These are phyloP conservation scores for Plantago ovata DNA, from an alignment of 257 asterid genomes.

Conservation along the genomic window DNA sequence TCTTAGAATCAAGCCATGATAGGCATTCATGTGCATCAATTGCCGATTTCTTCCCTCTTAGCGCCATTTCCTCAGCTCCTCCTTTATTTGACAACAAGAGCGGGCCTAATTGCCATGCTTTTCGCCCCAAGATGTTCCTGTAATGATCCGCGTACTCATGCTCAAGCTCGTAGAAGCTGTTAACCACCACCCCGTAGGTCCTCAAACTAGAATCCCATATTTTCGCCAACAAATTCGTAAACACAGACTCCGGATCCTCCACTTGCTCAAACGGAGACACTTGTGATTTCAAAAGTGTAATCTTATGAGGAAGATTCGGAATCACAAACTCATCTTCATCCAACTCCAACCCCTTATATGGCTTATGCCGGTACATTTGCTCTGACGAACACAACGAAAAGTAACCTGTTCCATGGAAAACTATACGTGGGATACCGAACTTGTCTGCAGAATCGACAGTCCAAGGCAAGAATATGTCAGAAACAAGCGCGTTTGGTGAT, in stretches of 20 bases:
- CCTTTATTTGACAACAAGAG: constrained; percentile 26
- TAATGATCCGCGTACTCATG: constrained; percentile 34
- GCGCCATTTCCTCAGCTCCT: constrained; percentile 14
- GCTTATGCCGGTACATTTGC: constrained; percentile 29
- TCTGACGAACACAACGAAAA: constrained; percentile 26
- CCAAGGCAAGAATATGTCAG: constrained; percentile 54
- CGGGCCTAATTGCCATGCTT: constrained; percentile 53
- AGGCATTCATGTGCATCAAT: constrained; percentile 48
- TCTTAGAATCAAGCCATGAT: constrained; percentile 53
- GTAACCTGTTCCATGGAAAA: constrained; percentile 37
- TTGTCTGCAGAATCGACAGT: constrained; percentile 34
- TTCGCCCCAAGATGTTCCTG: constrained; percentile 25
- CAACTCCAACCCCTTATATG: constrained; percentile 29
- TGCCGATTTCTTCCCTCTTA: constrained; percentile 38
- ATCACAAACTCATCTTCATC: constrained; percentile 42
- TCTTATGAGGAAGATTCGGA: constrained; percentile 35
- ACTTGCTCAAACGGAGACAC: constrained; percentile 17
- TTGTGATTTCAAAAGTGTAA: constrained; percentile 26
- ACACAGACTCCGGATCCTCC: not conserved
- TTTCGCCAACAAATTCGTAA: constrained; percentile 10
- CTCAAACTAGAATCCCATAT: constrained; percentile 20
- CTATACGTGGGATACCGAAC: constrained; percentile 42
- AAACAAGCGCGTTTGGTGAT: constrained; percentile 32
- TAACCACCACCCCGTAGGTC: constrained; percentile 43
- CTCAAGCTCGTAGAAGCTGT: constrained; percentile 59